Evolutionary conservation across 1,139 yeast species (phyloP).

Genomic region (Yamadazyma mexicana): DNA sequence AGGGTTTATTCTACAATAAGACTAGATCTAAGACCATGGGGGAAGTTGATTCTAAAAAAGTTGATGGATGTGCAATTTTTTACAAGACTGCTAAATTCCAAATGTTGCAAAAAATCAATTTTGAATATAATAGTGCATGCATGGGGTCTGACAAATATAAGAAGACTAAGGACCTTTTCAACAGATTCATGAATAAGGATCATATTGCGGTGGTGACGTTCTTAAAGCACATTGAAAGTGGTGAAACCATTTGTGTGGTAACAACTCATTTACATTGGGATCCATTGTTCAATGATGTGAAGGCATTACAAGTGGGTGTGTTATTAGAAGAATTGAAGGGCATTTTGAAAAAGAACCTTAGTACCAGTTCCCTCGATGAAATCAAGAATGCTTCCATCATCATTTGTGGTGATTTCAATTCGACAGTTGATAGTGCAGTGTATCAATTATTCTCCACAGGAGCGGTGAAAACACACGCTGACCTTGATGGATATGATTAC

Average conservation of each 20-base stretch:
- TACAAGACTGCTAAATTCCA: constrained; percentile 70
- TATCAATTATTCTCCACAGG: constrained; percentile 87
- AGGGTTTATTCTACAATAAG: constrained; percentile 80
- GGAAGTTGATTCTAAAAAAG: constrained; percentile 79
- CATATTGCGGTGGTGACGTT: constrained; percentile 83
- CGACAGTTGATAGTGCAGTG: constrained; percentile 85
- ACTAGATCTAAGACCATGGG: constrained; percentile 92
- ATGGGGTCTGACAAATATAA: constrained; percentile 86
- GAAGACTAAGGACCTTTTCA: constrained; percentile 91
- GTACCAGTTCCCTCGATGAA: constrained; percentile 49
- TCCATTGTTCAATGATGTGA: constrained; percentile 94
- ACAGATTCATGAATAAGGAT: constrained; percentile 95
- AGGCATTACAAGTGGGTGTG: constrained; percentile 92
- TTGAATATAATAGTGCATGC: constrained; percentile 88
- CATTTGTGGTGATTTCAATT: constrained; percentile 95
- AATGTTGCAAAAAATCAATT: constrained; percentile 65
- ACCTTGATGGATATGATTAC: constrained; percentile 82
- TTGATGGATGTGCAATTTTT: constrained; percentile 97
- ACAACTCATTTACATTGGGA: constrained; percentile 99
- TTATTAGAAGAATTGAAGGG: constrained; percentile 82
- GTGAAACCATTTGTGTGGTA: constrained; percentile 71
- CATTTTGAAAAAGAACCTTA: constrained; percentile 52
- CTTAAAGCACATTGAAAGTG: constrained; percentile 71
- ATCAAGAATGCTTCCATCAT: constrained; percentile 69
- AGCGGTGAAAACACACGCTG: constrained; percentile 67